These are phyloP conservation scores for Celoporthe dispersa DNA, from an alignment of 2,329 filamentous ascomycete genomes.

Conservation along the genomic window DNA sequence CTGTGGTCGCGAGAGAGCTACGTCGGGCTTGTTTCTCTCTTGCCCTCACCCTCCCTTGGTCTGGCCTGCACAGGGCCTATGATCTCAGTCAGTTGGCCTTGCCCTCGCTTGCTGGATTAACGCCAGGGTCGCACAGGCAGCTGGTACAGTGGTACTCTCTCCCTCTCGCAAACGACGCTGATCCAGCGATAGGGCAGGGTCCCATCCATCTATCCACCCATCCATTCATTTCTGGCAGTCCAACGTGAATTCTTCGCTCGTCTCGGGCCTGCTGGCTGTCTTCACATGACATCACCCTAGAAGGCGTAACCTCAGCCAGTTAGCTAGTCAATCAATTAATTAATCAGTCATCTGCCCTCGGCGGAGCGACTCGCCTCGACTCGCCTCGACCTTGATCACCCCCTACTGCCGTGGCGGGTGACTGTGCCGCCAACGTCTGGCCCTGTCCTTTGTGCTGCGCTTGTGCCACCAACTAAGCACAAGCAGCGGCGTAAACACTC, in stretches of 20 bases:
- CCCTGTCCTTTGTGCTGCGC: constrained; percentile 8
- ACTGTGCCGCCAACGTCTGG: constrained; percentile 25
- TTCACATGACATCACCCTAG: background rate
- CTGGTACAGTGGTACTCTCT: background rate
- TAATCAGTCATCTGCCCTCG: background rate
- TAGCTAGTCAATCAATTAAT: background rate
- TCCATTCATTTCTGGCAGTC: background rate
- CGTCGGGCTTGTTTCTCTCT: background rate
- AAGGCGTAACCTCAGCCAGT: background rate
- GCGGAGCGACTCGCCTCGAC: background rate
- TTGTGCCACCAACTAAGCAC: constrained; percentile 14
- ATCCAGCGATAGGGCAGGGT: background rate
- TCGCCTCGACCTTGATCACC: constrained; percentile 1
- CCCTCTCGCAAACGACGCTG: background rate
- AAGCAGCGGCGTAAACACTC: constrained; percentile 10
- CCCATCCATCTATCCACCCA: background rate
- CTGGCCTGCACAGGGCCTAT: background rate
- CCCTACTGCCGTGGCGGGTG: constrained; percentile 18
- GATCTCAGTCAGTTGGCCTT: background rate
- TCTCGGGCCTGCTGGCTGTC: background rate
- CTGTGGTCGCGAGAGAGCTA: constrained; percentile 7
- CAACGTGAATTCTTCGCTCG: background rate
- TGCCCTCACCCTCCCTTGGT: no score
- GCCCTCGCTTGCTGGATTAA: background rate
- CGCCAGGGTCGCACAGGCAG: constrained; percentile 5